phyloP scores from a whole-genome alignment of 2,329 filamentous ascomycete species.

The Penicillium hesseltinei region DNA sequence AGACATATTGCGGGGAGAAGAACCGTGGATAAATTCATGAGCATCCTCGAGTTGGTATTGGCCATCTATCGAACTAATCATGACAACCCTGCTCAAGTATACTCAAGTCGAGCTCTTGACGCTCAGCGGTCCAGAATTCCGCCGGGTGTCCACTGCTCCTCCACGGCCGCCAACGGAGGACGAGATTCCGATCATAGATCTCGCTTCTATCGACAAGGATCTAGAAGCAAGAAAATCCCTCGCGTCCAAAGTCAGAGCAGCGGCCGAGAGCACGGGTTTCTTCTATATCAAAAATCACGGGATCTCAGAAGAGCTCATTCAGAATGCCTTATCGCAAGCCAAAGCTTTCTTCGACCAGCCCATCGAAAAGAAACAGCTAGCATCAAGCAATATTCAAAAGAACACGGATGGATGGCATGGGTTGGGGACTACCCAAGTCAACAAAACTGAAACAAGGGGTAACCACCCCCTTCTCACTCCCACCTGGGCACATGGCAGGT shows the following conservation, averaged over 20 bases:
- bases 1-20: neutral
- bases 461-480: slow-evolving; percentile 32
- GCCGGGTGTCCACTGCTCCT: slow-evolving; percentile 44
- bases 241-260: slow-evolving; percentile 44
- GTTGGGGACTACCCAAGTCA: slow-evolving; percentile 30
- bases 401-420: slow-evolving; percentile 51
- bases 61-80: neutral
- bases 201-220: slow-evolving; percentile 42
- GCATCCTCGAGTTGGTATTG: neutral
- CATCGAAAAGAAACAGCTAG: slow-evolving; percentile 43
- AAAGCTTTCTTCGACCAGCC: slow-evolving; percentile 51
- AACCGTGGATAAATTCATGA: neutral
- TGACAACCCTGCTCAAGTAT: slow-evolving; percentile 16
- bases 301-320: slow-evolving; percentile 33
- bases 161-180: slow-evolving; percentile 41
- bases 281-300: slow-evolving; percentile 57
- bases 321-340: slow-evolving; percentile 18
- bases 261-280: slow-evolving; percentile 54
- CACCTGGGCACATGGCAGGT: neutral
- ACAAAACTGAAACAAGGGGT: slow-evolving; percentile 34
- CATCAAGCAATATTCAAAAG: slow-evolving; percentile 34
- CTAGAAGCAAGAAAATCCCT: slow-evolving; percentile 40
- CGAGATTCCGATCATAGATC: slow-evolving; percentile 57
- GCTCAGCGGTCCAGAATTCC: slow-evolving; percentile 46
- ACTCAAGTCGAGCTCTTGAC: slow-evolving; percentile 48